Evolutionary conservation across 345 rosid species (phyloP).

Genomic region (Salix udensis): DNA sequence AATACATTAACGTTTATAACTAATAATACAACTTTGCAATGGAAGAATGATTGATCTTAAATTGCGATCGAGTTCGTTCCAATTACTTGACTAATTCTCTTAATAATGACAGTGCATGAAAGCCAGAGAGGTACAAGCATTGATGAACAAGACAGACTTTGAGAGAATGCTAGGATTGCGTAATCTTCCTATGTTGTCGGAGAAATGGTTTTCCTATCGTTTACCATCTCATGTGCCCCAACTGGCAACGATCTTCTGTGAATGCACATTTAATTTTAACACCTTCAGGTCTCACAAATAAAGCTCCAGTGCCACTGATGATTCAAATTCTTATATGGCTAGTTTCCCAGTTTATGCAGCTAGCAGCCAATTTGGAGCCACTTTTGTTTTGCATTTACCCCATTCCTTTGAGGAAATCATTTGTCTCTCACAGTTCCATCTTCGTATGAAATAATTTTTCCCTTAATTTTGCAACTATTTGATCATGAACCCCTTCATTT

Average conservation of each 20-base stretch:
- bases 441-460: constrained; percentile 34
- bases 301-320: not conserved
- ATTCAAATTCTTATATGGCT: not conserved
- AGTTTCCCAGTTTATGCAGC: not conserved
- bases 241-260: not conserved
- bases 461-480: constrained; percentile 41
- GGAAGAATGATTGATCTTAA: not conserved
- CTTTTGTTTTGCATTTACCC: not conserved
- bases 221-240: not conserved
- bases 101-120: not conserved
- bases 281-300: not conserved
- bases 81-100: not conserved
- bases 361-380: not conserved
- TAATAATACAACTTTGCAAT: not conserved
- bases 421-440: not conserved
- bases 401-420: not conserved
- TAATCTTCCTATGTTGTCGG: not conserved
- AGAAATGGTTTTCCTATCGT: not conserved
- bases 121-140: not conserved
- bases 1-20: not conserved
- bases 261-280: not conserved
- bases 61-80: not conserved
- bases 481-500: constrained; percentile 43
- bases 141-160: not conserved
- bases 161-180: not conserved